phyloP scores from a whole-genome alignment of 1,139 yeast species.

The Pichia sp. region DNA sequence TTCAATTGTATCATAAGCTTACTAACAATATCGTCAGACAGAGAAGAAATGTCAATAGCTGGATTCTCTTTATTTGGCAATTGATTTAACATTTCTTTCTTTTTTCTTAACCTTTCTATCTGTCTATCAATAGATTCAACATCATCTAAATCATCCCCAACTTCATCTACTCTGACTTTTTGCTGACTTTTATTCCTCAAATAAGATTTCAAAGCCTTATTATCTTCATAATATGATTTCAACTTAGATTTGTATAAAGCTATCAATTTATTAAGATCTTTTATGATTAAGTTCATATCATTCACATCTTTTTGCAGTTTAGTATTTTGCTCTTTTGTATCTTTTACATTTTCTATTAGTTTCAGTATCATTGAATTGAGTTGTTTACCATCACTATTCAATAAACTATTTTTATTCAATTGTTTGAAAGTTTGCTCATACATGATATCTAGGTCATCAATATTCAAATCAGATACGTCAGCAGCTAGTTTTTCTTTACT shows the following conservation, averaged over 20 bases:
- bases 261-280: slow-evolving; percentile 10
- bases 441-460: slow-evolving; percentile 18
- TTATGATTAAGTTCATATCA: slow-evolving; percentile 8
- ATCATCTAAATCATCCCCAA: neutral
- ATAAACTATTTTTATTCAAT: slow-evolving; percentile 15
- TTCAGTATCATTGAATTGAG: slow-evolving; percentile 16
- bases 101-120: slow-evolving; percentile 13
- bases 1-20: slow-evolving; percentile 7
- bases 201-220: slow-evolving; percentile 10
- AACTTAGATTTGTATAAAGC: slow-evolving; percentile 17
- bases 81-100: slow-evolving; percentile 13
- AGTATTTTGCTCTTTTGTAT: slow-evolving; percentile 13
- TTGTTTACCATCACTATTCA: slow-evolving; percentile 10
- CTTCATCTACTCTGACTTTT: neutral
- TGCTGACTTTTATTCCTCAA: slow-evolving; percentile 1
- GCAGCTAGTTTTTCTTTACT: slow-evolving; percentile 4
- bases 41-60: neutral
- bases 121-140: slow-evolving; percentile 14
- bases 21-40: slow-evolving; percentile 11
- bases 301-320: slow-evolving; percentile 6
- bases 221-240: slow-evolving; percentile 16
- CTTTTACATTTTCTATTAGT: slow-evolving; percentile 18
- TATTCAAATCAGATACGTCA: slow-evolving; percentile 15
- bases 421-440: slow-evolving; percentile 22
- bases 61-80: neutral